phyloP scores from a whole-genome alignment of 768 basidiomycete genomes.

The Termitomyces sp. region DNA sequence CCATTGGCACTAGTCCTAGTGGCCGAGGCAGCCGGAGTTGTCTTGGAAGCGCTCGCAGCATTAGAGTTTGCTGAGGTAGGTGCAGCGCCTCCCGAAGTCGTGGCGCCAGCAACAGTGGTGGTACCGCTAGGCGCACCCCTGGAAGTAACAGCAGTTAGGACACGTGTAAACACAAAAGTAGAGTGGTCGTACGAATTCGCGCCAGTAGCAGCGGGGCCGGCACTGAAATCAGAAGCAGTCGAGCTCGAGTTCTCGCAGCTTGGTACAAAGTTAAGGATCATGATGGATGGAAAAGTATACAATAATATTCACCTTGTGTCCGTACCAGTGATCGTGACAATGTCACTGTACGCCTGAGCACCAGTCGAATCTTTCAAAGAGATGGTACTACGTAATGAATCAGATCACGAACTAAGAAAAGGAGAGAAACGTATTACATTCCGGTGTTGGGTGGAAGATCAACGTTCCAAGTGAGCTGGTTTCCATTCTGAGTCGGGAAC shows the following conservation, averaged over 20 bases:
- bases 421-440: conserved; percentile 41
- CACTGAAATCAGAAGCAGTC: conserved; percentile 1
- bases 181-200: conserved; percentile 12
- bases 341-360: conserved; percentile 45
- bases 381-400: conserved; percentile 38
- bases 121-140: neutral
- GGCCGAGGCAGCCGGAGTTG: conserved; percentile 9
- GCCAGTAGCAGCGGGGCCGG: conserved; percentile 4
- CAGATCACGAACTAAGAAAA: neutral
- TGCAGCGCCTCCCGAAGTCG: neutral
- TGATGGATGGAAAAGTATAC: no score
- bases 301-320: conserved; percentile 26
- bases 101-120: neutral
- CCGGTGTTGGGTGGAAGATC: conserved; percentile 39
- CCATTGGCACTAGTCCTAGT: conserved; percentile 9
- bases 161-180: neutral
- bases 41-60: conserved; percentile 16
- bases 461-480: conserved; percentile 50
- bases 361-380: conserved; percentile 60
- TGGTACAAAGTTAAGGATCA: neutral
- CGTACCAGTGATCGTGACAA: conserved; percentile 39
- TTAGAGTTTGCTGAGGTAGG: conserved; percentile 12
- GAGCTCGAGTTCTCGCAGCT: conserved; percentile 18
- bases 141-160: neutral
- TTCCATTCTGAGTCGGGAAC: conserved; percentile 45